Conservation (phyloP, 805 yeast genomes). For the Wickerhamiella galacta region DNA sequence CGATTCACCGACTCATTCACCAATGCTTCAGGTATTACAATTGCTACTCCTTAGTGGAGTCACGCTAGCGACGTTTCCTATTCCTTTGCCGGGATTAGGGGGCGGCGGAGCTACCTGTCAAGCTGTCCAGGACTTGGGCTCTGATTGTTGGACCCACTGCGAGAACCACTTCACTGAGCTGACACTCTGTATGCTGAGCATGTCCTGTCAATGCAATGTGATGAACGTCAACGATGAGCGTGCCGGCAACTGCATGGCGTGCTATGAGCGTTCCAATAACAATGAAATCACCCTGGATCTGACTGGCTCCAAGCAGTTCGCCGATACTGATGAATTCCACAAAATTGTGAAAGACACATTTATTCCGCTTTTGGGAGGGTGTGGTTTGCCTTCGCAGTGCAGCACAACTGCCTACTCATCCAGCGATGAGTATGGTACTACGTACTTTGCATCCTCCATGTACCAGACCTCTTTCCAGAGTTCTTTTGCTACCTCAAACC, state of each 20-base stretch:
- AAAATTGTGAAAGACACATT: constrained; percentile 11
- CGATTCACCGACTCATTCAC: too few species aligned
- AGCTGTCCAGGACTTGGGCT: background rate
- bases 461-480: background rate
- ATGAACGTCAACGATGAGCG: background rate
- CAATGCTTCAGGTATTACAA: too few species aligned
- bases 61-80: too few species aligned
- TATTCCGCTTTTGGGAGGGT: constrained; percentile 1
- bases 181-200: background rate
- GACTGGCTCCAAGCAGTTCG: constrained; percentile 6
- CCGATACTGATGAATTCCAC: constrained; percentile 8
- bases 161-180: constrained; percentile 2
- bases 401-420: background rate
- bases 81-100: too few species aligned
- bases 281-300: constrained; percentile 7
- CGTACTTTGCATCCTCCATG: too few species aligned
- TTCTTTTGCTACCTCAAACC: background rate
- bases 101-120: background rate
- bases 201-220: constrained; percentile 1
- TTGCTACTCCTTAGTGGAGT: too few species aligned
- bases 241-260: constrained; percentile 2
- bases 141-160: constrained; percentile 3
- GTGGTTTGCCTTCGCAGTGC: background rate
- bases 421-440: background rate
- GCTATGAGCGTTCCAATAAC: constrained; percentile 1